Evolutionary conservation across 768 basidiomycete genomes (phyloP), one percentile per base, ranked within the genome.

Genomic region (Suillus weaverae): DNA sequence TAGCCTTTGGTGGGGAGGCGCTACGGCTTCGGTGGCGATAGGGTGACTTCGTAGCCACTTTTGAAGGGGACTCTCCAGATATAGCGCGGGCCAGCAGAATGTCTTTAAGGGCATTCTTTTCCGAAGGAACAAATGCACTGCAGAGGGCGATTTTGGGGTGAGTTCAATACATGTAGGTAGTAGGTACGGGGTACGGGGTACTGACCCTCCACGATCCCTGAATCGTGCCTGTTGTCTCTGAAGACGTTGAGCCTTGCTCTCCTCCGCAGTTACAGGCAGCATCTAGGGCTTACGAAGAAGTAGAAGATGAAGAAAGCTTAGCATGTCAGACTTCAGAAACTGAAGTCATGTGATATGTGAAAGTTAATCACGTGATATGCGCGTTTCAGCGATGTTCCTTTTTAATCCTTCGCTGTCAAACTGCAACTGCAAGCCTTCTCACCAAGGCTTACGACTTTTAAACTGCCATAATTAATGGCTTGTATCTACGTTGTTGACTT

Each of bases 141-240:
- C 20, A 65, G 39, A 41, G 38, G 14, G 10, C 35, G 39, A 36
- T 36, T 26, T 26, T 14, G 26, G 6, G n/a, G 38, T 57, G 13
- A 62, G 33, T 39, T 48, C 22, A 39, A 55, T 30, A 30, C 26
- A 22, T 63, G 5, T 20, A 43, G 33, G 38, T 22, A 46, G 32
- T 20, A 48, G 32, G 38, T 2, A 46, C 14, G 18, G 46, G 10
- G 5, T 14, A 16, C 39, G 5, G 26, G 38, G 43, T 46, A 77
- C 85, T 66, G 36, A 88, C 87, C 87, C 87, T 64, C 87, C 87
- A 62, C 87, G 83, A 74, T 90, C 87, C 61, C 89, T 83, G 73
- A 89, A 88, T 32, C 89, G 80, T 39, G 88, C 81, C 68, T 90
- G 85, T 65, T 86, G 86, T 48, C 88, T 83, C 70, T 88, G 81